Conservation (phyloP, 2,329 filamentous ascomycete species). For the Fusarium redolens region DNA sequence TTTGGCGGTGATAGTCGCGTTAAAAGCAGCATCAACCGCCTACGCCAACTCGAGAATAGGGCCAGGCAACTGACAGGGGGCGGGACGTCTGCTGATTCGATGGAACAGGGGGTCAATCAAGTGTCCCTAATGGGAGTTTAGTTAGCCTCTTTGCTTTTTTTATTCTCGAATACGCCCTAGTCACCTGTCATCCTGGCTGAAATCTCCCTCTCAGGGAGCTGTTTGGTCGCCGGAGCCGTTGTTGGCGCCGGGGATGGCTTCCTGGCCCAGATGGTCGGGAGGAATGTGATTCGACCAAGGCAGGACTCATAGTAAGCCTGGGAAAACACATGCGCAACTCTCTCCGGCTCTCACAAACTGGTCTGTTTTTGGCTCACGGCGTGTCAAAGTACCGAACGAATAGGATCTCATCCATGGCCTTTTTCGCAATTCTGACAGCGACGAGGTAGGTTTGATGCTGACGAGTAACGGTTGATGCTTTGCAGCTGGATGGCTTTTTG, state of each 20-base stretch:
- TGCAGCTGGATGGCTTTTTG: constrained; percentile 9
- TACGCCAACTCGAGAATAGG: constrained; percentile 36
- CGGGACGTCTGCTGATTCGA: constrained; percentile 36
- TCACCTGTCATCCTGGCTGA: constrained; percentile 34
- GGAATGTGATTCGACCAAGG: constrained; percentile 45
- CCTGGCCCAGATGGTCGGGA: constrained; percentile 46
- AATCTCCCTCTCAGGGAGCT: constrained; percentile 36
- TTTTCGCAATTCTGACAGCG: constrained; percentile 31
- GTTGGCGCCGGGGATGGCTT: constrained; percentile 44
- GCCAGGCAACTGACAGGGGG: constrained; percentile 13
- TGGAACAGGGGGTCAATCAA: constrained; percentile 14
- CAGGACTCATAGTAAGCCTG: constrained; percentile 15
- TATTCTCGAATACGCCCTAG: constrained; percentile 43
- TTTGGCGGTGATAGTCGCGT: constrained; percentile 39
- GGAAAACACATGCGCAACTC: constrained; percentile 28
- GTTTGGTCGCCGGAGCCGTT: constrained; percentile 40
- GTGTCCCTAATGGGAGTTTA: constrained; percentile 10
- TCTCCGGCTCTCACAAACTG: constrained; percentile 25
- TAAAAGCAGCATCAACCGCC: constrained; percentile 43
- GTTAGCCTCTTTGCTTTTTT: constrained; percentile 41
- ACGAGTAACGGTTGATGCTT: constrained; percentile 29
- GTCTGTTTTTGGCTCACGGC: constrained; percentile 31
- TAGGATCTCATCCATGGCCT: constrained; percentile 30
- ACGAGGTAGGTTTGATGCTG: constrained; percentile 33
- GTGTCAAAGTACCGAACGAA: constrained; percentile 44